Evolutionary conservation across 2,329 filamentous ascomycete genomes (phyloP).

Genomic region (Penicillium freii): DNA sequence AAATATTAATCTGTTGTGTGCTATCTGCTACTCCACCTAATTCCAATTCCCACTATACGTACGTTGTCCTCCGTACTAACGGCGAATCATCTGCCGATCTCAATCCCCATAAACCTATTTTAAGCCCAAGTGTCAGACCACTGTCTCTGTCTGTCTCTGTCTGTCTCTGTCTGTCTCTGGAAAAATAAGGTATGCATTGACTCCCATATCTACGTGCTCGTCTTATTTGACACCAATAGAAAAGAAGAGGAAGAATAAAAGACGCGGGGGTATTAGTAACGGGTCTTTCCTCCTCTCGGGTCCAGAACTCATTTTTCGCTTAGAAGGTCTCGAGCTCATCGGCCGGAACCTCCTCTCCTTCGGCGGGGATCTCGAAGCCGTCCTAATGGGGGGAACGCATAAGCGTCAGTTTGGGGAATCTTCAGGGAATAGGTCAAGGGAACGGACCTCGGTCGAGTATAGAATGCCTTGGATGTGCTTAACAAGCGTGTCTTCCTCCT

Average conservation of each 20-base stretch:
- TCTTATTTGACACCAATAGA: conserved; percentile 2
- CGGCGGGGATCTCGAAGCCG: conserved; percentile 77
- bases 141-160: neutral
- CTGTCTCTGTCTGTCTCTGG: too few relatives aligned
- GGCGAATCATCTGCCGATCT: conserved; percentile 6
- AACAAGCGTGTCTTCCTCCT: conserved; percentile 85
- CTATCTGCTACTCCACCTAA: neutral
- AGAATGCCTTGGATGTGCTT: conserved; percentile 96
- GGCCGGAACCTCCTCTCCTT: conserved; percentile 58
- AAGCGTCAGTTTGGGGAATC: neutral
- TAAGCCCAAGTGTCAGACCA: conserved; percentile 5
- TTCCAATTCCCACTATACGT: neutral
- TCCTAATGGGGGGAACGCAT: conserved; percentile 23
- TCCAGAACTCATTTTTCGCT: conserved; percentile 8
- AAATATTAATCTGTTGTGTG: neutral
- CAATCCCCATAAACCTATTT: conserved; percentile 6
- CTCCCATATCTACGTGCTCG: conserved; percentile 8
- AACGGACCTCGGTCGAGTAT: conserved; percentile 81
- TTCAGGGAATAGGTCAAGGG: neutral
- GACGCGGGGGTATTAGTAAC: conserved; percentile 24
- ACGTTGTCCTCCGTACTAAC: neutral
- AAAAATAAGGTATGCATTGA: conserved; percentile 4
- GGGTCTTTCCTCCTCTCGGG: conserved; percentile 13
- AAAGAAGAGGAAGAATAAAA: conserved; percentile 6
- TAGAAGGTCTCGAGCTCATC: conserved; percentile 45